These are phyloP conservation scores for Picea glauca DNA, from an alignment of 75 land plant species.

Conservation along the genomic window DNA sequence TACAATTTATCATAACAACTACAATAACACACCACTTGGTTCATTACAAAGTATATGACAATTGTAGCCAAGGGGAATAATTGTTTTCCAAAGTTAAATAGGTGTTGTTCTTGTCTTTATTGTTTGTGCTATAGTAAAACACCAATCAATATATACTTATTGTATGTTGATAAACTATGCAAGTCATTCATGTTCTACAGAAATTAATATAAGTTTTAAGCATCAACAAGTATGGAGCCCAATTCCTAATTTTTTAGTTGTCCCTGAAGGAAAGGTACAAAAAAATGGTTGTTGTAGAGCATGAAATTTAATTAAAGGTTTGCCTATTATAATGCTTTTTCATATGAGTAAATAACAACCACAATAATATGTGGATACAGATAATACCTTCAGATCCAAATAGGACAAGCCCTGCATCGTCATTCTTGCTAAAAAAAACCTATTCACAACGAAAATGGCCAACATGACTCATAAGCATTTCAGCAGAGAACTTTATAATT, in stretches of 20 bases:
- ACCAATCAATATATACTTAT: neutral
- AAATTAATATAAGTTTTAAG: neutral
- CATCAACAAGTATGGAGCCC: neutral
- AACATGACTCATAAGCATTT: neutral
- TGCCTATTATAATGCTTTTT: neutral
- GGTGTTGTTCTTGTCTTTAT: no score
- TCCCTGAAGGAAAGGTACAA: neutral
- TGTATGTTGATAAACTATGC: neutral
- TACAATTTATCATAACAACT: no score
- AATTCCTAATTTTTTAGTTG: slow-evolving; percentile 5
- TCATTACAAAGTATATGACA: no score
- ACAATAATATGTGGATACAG: neutral
- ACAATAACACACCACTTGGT: no score
- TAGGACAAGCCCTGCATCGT: slow-evolving; percentile 83
- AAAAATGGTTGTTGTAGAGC: neutral
- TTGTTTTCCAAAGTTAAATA: no score
- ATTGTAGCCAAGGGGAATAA: no score
- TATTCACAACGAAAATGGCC: slow-evolving; percentile 23
- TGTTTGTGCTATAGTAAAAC: no score
- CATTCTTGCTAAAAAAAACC: slow-evolving; percentile 67
- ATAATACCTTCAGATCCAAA: slow-evolving; percentile 87
- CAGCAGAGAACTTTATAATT: neutral
- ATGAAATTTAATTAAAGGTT: neutral
- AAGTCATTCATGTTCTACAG: no score
- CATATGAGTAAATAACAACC: neutral